A percentile compares a stretch with the other conserved stretches of the same genome.
Conservation (phyloP, 441 rosid species). For the Breynia disticha region DNA sequence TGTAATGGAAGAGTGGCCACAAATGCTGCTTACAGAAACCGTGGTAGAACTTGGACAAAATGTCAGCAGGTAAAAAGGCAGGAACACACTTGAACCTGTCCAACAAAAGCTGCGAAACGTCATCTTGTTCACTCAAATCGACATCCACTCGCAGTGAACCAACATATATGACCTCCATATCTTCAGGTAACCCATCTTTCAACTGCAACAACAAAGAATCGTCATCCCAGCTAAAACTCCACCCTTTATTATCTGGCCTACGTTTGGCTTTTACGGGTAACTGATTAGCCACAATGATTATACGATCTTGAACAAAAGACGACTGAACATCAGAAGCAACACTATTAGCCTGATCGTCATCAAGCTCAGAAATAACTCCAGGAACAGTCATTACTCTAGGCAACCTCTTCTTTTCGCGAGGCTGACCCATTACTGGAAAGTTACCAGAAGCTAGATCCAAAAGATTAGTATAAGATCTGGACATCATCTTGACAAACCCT, state of each 20-base stretch:
- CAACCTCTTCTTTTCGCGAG: slow-evolving; percentile 53
- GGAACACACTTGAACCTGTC: slow-evolving; percentile 72
- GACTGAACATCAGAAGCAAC: slow-evolving; percentile 59
- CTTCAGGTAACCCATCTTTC: slow-evolving; percentile 71
- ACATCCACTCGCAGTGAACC: slow-evolving; percentile 58
- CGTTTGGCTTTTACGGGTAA: slow-evolving; percentile 72
- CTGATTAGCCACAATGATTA: slow-evolving; percentile 63
- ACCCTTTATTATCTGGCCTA: slow-evolving; percentile 68
- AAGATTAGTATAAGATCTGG: slow-evolving; percentile 68
- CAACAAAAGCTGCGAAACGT: slow-evolving; percentile 59
- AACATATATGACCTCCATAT: slow-evolving; percentile 72
- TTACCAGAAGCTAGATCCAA: slow-evolving; percentile 85
- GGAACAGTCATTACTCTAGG: slow-evolving; percentile 74
- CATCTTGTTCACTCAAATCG: slow-evolving; percentile 56
- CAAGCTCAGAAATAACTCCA: slow-evolving; percentile 69
- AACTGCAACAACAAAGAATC: slow-evolving; percentile 53
- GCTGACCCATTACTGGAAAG: slow-evolving; percentile 45
- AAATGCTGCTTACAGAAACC: slow-evolving; percentile 78
- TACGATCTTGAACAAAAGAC: slow-evolving; percentile 48
- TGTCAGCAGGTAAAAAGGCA: slow-evolving; percentile 60
- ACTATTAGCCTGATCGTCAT: slow-evolving; percentile 68
- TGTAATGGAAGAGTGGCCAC: slow-evolving; percentile 77
- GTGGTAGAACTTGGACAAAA: slow-evolving; percentile 56
- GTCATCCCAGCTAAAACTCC: slow-evolving; percentile 79
- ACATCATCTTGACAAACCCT: slow-evolving; percentile 41